A percentile compares a stretch with the other conserved stretches of the same genome.
Evolutionary conservation across 805 yeast genomes (phyloP).

Genomic region (Cyberlindnera samutprakarnensis): DNA sequence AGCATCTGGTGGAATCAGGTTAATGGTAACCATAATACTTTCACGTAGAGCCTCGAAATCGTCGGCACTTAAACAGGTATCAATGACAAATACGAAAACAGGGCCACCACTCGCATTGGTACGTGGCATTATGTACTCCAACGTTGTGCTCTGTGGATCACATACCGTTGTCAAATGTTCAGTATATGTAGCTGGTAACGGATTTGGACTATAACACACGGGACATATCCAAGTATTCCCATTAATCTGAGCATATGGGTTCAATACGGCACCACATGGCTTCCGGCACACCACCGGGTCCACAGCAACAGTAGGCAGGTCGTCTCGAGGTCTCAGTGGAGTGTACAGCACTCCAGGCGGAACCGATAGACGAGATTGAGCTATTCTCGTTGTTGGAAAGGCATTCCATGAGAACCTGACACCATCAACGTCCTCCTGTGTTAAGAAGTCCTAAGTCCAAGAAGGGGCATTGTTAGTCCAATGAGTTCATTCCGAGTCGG

Average conservation of each 20-base stretch:
- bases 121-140: slow-evolving; percentile 36
- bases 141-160: slow-evolving; percentile 28
- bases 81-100: slow-evolving; percentile 48
- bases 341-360: slow-evolving; percentile 54
- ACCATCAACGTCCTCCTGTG: slow-evolving; percentile 36
- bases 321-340: slow-evolving; percentile 43
- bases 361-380: slow-evolving; percentile 42
- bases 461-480: not conserved
- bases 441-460: slow-evolving; percentile 6
- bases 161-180: slow-evolving; percentile 8
- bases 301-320: slow-evolving; percentile 29
- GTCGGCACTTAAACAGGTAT: slow-evolving; percentile 45
- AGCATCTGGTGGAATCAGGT: slow-evolving; percentile 46
- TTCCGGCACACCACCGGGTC: slow-evolving; percentile 43
- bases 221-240: slow-evolving; percentile 45
- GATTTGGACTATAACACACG: slow-evolving; percentile 44
- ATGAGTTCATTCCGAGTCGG: not conserved
- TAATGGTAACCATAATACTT: slow-evolving; percentile 35
- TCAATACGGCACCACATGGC: slow-evolving; percentile 43
- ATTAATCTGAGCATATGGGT: slow-evolving; percentile 35
- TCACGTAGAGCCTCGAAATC: slow-evolving; percentile 46
- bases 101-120: slow-evolving; percentile 25
- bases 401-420: slow-evolving; percentile 57
- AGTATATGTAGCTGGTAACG: slow-evolving; percentile 30
- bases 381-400: slow-evolving; percentile 47